Base-by-base conservation (phyloP, 2,329 filamentous ascomycete genomes). In the Fusarium luffae region DNA sequence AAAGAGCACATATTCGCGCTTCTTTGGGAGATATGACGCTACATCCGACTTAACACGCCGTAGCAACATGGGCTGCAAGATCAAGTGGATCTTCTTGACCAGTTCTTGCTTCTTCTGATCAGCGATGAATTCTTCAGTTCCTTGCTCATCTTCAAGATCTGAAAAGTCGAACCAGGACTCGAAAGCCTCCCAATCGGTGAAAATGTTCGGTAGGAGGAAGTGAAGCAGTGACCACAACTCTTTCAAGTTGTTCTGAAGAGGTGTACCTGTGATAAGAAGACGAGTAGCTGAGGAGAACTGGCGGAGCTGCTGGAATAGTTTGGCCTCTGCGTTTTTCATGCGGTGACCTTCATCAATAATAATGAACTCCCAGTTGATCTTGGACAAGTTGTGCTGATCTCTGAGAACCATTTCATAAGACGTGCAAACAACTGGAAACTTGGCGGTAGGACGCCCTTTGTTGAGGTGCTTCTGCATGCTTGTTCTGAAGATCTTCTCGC, bases 121-220 rank as follows among this genome's bases (percentile, higher is more conserved):
- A 5, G 91, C 90, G 9, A 97, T 86, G 54, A 97, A 91, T 46
- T 94, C 89, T 51, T 93, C 89, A 2, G 93, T 92, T 0, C 89
- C 90, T 37, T 91, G 86, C 70, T 94, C 93, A 63, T 98, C 93
- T 58, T 97, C 89, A 2, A 99, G 85, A 10, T 94, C 94, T 1
- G 93, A 96, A 74, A 99, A 99, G 78, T 99, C 95, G 68, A 99
- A 99, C 94, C 95, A 98, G 3, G 90, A 90, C 76, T 98, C 93
- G 62, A 99, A 99, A 0, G 93, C 93, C 48, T 97, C 93, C 79
- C 97, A 90, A 74, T 97, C 93, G 47, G 94, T 93, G 74, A 99
- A 99, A 32, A 98, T 94, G 41, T 92, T 92, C 0, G 95, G 96
- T 49, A 98, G 86, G 0, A 99, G 83, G 74, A 99, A 99, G 75